Conservation (phyloP, 768 basidiomycete genomes). For the Pleurotus pulmonarius region DNA sequence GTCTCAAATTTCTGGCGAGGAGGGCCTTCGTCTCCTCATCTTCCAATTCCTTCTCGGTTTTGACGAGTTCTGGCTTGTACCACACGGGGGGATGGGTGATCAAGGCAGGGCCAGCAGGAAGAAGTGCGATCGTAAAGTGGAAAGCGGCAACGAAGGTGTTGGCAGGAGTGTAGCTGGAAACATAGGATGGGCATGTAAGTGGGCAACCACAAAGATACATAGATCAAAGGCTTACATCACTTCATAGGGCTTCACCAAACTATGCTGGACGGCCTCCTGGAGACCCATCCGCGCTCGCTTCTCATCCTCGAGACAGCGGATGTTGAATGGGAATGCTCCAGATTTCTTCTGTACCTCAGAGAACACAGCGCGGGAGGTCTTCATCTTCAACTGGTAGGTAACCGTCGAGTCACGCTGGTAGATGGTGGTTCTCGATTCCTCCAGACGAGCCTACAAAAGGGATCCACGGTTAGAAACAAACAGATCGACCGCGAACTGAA, state of each 20-base stretch:
- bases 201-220: constrained; percentile 13
- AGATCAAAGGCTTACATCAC: constrained; percentile 59
- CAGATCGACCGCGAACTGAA: background rate
- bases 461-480: background rate
- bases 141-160: constrained; percentile 90
- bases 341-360: constrained; percentile 98
- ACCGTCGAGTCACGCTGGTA: constrained; percentile 85
- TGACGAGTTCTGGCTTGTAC: constrained; percentile 91
- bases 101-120: constrained; percentile 82
- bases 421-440: constrained; percentile 88
- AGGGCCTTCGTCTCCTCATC: constrained; percentile 83
- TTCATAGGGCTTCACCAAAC: constrained; percentile 91
- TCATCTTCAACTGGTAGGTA: constrained; percentile 97
- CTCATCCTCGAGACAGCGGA: constrained; percentile 92
- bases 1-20: constrained; percentile 75
- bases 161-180: constrained; percentile 66
- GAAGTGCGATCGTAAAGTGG: constrained; percentile 95
- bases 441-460: constrained; percentile 67
- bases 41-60: constrained; percentile 84
- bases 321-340: constrained; percentile 96
- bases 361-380: constrained; percentile 94
- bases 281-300: constrained; percentile 93
- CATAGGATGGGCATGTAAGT: background rate
- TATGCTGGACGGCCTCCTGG: constrained; percentile 93
- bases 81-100: constrained; percentile 87